phyloP scores from a whole-genome alignment of 2,329 filamentous ascomycete species.

The Trichophyton benhamiae region DNA sequence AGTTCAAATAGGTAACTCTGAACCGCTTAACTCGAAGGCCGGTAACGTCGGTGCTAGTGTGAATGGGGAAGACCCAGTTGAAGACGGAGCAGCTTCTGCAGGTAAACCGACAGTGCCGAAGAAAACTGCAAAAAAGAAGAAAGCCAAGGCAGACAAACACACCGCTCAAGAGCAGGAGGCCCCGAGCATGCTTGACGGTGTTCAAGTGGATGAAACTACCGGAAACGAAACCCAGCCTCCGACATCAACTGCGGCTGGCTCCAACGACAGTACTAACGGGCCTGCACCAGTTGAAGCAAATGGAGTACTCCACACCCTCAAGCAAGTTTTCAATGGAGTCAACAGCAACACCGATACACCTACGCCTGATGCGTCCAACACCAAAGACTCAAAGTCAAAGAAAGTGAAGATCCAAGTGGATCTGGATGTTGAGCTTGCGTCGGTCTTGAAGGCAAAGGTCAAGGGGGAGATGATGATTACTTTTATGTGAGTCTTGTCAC shows the following conservation, averaged over 20 bases:
- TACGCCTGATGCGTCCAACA: not conserved
- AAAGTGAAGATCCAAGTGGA: conserved; percentile 5
- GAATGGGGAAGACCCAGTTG: not conserved
- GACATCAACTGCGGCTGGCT: not conserved
- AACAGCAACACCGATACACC: not conserved
- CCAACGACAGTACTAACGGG: not conserved
- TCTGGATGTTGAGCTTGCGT: conserved; percentile 11
- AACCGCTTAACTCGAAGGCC: not conserved
- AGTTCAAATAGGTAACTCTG: not conserved
- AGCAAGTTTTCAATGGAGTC: not conserved
- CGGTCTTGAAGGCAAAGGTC: conserved; percentile 8
- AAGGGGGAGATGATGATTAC: conserved; percentile 14
- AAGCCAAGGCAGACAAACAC: not conserved
- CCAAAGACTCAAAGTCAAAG: not conserved
- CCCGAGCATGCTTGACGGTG: not conserved
- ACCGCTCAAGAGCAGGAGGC: not conserved
- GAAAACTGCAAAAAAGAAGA: conserved; percentile 5
- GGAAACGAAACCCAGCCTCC: not conserved
- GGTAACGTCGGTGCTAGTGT: not conserved
- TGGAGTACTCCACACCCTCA: not conserved
- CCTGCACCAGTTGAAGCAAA: not conserved
- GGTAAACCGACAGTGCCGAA: not conserved
- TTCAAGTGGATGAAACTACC: not conserved
- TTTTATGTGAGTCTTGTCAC: conserved; percentile 8
- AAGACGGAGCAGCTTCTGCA: not conserved